phyloP scores from a whole-genome alignment of 129 eudicot genomes.

The Flaveria ramosissima region DNA sequence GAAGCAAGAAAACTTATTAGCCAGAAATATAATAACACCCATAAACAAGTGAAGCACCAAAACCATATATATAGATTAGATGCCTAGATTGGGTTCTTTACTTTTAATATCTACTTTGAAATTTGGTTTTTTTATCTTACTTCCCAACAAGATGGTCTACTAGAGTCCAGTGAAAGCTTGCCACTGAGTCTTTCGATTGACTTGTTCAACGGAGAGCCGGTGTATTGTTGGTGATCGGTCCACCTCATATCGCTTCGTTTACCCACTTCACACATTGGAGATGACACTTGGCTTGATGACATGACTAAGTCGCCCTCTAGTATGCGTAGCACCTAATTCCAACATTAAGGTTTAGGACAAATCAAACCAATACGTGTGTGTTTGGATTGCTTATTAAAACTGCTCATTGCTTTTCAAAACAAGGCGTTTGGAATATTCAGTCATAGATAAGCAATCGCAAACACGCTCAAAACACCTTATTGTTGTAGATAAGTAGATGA shows the following conservation, averaged over 20 bases:
- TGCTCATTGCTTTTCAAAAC: neutral
- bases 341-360: neutral
- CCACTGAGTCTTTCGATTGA: slow-evolving; percentile 39
- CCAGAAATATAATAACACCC: neutral
- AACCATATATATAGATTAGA: slow-evolving; percentile 6
- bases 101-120: neutral
- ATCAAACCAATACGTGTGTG: neutral
- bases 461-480: no score
- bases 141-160: slow-evolving; percentile 39
- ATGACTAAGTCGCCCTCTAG: slow-evolving; percentile 77
- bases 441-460: no score
- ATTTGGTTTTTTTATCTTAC: slow-evolving; percentile 14
- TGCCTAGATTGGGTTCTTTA: neutral
- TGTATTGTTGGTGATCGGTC: slow-evolving; percentile 37
- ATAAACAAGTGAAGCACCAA: slow-evolving; percentile 5
- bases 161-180: slow-evolving; percentile 40
- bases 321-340: slow-evolving; percentile 70
- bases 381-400: neutral
- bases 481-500: no score
- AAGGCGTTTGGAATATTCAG: no score
- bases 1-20: neutral
- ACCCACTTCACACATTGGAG: slow-evolving; percentile 59
- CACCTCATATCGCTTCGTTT: slow-evolving; percentile 60
- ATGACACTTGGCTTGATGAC: slow-evolving; percentile 58
- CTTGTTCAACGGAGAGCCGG: slow-evolving; percentile 31